phyloP scores from a whole-genome alignment of 495 filamentous ascomycete species.

The Niebla homalea region DNA sequence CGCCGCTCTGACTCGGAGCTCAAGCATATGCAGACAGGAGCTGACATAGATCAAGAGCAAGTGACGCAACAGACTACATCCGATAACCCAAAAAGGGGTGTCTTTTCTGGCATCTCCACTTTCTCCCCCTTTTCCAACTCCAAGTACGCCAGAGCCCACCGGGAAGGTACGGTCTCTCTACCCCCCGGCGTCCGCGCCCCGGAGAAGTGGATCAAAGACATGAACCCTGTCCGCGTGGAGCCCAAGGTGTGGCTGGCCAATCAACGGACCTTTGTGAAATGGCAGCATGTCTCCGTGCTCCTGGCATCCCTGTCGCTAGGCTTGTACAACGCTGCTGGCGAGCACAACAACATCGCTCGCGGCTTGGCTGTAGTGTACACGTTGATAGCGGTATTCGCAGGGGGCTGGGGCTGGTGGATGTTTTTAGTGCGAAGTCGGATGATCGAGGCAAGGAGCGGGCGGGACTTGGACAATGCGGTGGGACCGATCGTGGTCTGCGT shows the following conservation, averaged over 20 bases:
- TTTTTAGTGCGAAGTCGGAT: conserved; percentile 60
- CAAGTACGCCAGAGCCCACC: conserved; percentile 49
- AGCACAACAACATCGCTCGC: conserved; percentile 56
- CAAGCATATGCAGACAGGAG: conserved; percentile 23
- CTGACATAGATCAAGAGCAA: conserved; percentile 22
- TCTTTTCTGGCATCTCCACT: conserved; percentile 34
- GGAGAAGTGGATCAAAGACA: conserved; percentile 78
- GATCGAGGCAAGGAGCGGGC: conserved; percentile 72
- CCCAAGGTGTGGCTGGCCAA: conserved; percentile 98
- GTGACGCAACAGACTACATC: conserved; percentile 20
- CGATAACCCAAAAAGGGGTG: conserved; percentile 5
- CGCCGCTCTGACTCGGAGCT: conserved; percentile 15
- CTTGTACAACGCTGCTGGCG: conserved; percentile 74
- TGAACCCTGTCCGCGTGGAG: conserved; percentile 79
- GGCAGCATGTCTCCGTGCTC: conserved; percentile 84
- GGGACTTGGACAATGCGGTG: conserved; percentile 77
- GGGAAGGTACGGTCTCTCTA: conserved; percentile 31
- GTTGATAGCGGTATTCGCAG: conserved; percentile 65
- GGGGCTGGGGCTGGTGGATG: conserved; percentile 76
- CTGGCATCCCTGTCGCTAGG: conserved; percentile 71
- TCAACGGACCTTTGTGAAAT: conserved; percentile 91
- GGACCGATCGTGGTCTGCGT: conserved; percentile 76
- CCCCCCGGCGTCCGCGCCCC: conserved; percentile 82
- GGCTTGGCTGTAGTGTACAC: conserved; percentile 71
- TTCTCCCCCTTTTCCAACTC: conserved; percentile 65